phyloP scores from a whole-genome alignment of 768 basidiomycete genomes.

The Mycena maculata region DNA sequence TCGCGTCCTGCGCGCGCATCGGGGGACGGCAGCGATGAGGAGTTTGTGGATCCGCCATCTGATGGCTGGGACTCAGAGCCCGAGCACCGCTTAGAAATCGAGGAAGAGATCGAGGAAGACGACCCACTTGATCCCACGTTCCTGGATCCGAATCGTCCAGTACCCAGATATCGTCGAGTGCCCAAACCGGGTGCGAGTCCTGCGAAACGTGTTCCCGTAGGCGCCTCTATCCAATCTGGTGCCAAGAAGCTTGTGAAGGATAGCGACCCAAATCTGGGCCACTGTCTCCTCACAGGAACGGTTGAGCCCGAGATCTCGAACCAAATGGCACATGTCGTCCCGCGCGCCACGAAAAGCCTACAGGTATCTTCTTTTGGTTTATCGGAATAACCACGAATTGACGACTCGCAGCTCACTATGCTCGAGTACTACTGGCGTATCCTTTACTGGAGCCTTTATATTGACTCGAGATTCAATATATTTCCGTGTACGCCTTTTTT shows the following conservation, averaged over 20 bases:
- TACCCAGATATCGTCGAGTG: too few relatives aligned
- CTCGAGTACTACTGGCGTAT: conserved; percentile 5
- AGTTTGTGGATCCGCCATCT: too few relatives aligned
- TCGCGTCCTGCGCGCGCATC: too few relatives aligned
- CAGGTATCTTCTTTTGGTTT: background rate
- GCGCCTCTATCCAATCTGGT: background rate
- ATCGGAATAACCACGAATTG: background rate
- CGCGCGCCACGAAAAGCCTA: background rate
- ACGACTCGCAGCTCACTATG: background rate
- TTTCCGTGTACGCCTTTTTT: background rate
- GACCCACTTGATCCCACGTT: too few relatives aligned
- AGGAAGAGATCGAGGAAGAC: background rate
- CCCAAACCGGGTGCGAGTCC: background rate
- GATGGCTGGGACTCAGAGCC: background rate
- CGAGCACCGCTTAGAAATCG: background rate
- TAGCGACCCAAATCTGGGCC: background rate
- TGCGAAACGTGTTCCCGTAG: background rate
- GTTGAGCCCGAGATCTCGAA: background rate
- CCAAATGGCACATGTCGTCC: background rate
- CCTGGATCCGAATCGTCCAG: background rate
- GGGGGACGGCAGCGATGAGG: too few relatives aligned
- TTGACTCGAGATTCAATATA: conserved; percentile 5
- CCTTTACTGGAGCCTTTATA: background rate
- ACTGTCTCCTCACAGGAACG: background rate
- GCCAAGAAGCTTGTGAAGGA: background rate